phyloP scores from a whole-genome alignment of 176 grass and related monocot genomes.

The Otatea glauca region DNA sequence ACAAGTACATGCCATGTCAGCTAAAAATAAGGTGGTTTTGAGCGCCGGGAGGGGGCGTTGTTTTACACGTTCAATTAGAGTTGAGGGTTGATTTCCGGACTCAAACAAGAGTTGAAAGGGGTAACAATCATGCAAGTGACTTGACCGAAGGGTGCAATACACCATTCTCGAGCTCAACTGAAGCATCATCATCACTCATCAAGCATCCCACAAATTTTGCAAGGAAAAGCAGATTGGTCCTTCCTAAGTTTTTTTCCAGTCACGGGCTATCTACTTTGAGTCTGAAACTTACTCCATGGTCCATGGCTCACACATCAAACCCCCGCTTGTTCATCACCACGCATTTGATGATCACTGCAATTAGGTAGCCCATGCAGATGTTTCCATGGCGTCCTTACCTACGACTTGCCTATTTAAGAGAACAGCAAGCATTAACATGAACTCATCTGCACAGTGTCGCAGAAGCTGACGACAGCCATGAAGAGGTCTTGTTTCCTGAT shows the following conservation, averaged over 20 bases:
- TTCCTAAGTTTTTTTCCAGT: background rate
- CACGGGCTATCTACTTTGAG: slow-evolving; percentile 10
- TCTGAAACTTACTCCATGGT: background rate
- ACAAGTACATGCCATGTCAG: too few relatives aligned
- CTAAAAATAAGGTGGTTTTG: too few relatives aligned
- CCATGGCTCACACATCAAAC: slow-evolving; percentile 41
- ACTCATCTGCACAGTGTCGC: slow-evolving; percentile 7
- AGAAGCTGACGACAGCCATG: slow-evolving; percentile 39
- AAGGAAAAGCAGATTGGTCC: background rate
- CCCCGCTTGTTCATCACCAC: slow-evolving; percentile 37
- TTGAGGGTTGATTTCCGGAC: too few relatives aligned
- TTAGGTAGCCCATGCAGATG: slow-evolving; percentile 69
- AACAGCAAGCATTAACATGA: slow-evolving; percentile 37
- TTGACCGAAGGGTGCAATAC: background rate
- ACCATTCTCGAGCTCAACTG: slow-evolving; percentile 19
- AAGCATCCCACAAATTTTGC: background rate
- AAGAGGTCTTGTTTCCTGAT: slow-evolving; percentile 53
- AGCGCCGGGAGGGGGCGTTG: too few relatives aligned
- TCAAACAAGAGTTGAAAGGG: too few relatives aligned
- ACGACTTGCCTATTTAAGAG: slow-evolving; percentile 55
- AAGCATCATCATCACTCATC: background rate
- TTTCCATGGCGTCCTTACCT: slow-evolving; percentile 10
- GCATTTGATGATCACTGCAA: slow-evolving; percentile 50
- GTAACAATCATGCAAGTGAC: slow-evolving; percentile 25
- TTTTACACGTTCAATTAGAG: too few relatives aligned